Evolutionary conservation across 1,139 yeast genomes (phyloP).

Genomic region (Scheffersomyces stambukii): DNA sequence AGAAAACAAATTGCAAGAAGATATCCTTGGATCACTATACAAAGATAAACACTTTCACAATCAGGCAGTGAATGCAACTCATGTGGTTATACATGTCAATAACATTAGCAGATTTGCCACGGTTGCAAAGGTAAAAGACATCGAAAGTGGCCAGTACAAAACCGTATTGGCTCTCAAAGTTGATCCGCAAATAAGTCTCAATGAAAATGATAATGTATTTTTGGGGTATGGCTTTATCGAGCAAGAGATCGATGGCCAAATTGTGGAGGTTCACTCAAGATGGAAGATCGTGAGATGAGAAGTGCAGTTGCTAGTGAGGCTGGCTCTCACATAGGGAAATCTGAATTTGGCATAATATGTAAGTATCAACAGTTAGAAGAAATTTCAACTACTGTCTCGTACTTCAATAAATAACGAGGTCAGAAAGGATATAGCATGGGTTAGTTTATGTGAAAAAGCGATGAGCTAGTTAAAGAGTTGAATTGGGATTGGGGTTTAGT

Average conservation of each 20-base stretch:
- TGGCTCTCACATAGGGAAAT: too few species aligned
- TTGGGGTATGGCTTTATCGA: slow-evolving; percentile 2
- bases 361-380: slow-evolving; percentile 2
- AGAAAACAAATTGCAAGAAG: slow-evolving; percentile 1
- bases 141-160: background rate
- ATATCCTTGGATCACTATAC: slow-evolving; percentile 1
- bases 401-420: too few species aligned
- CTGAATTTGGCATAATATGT: too few species aligned
- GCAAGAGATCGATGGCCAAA: slow-evolving; percentile 3
- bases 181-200: slow-evolving; percentile 5
- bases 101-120: slow-evolving; percentile 7
- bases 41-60: slow-evolving; percentile 1
- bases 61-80: slow-evolving; percentile 7
- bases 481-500: too few species aligned
- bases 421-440: too few species aligned
- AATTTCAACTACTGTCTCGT: too few species aligned
- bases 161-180: slow-evolving; percentile 7
- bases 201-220: too few species aligned
- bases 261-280: slow-evolving; percentile 7
- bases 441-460: too few species aligned
- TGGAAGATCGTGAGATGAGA: slow-evolving; percentile 8
- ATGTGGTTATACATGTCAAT: slow-evolving; percentile 3
- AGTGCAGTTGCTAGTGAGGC: too few species aligned
- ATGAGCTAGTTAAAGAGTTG: too few species aligned
- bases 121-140: slow-evolving; percentile 3